These are phyloP conservation scores for Akanthomyces muscarius DNA, from an alignment of 2,329 filamentous ascomycete genomes.

Conservation along the genomic window DNA sequence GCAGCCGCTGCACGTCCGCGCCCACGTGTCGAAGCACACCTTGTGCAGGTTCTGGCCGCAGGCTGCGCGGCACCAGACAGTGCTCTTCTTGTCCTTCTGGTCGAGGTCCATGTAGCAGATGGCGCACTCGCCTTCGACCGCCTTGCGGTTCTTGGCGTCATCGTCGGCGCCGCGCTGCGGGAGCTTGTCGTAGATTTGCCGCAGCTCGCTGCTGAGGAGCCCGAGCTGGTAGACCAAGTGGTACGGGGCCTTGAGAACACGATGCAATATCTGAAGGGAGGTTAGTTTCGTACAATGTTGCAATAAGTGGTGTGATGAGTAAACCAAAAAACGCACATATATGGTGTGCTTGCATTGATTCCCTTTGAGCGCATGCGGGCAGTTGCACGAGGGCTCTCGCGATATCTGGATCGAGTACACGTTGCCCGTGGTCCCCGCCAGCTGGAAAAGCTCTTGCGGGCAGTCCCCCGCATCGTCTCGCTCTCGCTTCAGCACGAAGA, in stretches of 20 bases:
- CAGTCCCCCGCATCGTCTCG: conserved; percentile 36
- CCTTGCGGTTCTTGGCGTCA: conserved; percentile 40
- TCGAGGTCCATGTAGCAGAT: conserved; percentile 53
- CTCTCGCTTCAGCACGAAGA: conserved; percentile 43
- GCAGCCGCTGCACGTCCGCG: conserved; percentile 31
- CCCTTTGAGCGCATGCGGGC: conserved; percentile 49
- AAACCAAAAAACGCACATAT: conserved; percentile 40
- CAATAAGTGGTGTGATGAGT: neutral
- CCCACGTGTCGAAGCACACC: conserved; percentile 53
- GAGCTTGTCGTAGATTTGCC: conserved; percentile 52
- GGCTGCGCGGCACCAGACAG: conserved; percentile 49
- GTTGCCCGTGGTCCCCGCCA: conserved; percentile 63
- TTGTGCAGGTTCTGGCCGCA: conserved; percentile 55
- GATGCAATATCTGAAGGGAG: conserved; percentile 45
- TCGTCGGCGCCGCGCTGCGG: conserved; percentile 40
- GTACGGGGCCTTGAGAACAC: conserved; percentile 54
- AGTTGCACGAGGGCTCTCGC: conserved; percentile 50
- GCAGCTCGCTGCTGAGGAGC: conserved; percentile 55
- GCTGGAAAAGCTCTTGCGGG: conserved; percentile 46
- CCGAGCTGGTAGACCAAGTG: conserved; percentile 59
- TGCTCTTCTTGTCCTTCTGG: conserved; percentile 29
- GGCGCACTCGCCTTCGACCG: conserved; percentile 51
- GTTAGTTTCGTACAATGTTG: neutral
- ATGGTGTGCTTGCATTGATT: conserved; percentile 64
- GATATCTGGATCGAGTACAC: conserved; percentile 56